Conservation (phyloP, 257 asterid species). For the Fraxinus cuspidata region DNA sequence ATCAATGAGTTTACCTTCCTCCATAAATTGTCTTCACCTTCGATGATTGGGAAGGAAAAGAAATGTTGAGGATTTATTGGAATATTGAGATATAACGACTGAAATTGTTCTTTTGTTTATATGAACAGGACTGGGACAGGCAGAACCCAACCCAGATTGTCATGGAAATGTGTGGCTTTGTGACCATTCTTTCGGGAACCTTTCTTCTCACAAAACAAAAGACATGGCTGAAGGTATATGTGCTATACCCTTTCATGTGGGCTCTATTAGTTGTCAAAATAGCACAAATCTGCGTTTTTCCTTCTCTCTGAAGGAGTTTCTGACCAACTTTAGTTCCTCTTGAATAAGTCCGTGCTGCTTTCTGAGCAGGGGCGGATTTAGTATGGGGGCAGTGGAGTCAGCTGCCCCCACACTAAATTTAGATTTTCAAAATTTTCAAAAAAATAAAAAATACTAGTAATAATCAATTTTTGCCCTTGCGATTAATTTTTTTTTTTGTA, state of each 20-base stretch:
- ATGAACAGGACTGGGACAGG: conserved; percentile 46
- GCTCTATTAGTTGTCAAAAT: conserved; percentile 6
- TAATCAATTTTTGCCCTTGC: too few species aligned
- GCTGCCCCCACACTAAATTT: too few species aligned
- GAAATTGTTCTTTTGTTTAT: neutral
- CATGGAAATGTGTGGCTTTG: conserved; percentile 46
- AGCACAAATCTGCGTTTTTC: neutral
- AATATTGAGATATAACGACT: neutral
- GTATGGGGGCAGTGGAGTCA: too few species aligned
- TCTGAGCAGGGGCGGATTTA: neutral
- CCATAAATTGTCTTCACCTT: neutral
- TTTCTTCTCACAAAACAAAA: conserved; percentile 45
- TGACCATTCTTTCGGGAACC: conserved; percentile 47
- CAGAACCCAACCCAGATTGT: conserved; percentile 44
- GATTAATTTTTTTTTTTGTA: too few species aligned
- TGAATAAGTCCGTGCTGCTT: neutral
- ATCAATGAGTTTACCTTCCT: neutral
- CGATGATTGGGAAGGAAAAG: neutral
- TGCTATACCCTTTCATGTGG: neutral
- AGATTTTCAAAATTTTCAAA: too few species aligned
- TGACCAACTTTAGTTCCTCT: neutral
- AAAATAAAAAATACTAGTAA: too few species aligned
- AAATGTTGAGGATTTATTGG: neutral
- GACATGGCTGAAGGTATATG: conserved; percentile 41
- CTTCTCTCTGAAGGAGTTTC: neutral